A percentile compares a stretch with the other conserved stretches of the same genome.
Conservation (phyloP, 345 rosid genomes). For the Melaleuca quinquenervia region DNA sequence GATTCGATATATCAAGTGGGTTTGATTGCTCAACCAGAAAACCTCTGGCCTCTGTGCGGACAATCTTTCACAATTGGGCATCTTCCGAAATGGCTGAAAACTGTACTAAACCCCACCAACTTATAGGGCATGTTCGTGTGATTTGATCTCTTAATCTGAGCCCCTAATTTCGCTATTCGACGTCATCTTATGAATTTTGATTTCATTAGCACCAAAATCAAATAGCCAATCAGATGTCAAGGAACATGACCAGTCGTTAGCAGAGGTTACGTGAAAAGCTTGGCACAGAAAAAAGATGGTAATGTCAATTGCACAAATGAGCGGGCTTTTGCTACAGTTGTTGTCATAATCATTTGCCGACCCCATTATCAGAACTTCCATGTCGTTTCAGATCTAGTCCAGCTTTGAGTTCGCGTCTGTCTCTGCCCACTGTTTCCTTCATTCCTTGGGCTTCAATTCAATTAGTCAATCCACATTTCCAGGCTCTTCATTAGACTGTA, state of each 20-base stretch:
- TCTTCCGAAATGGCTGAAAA: not conserved
- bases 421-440: not conserved
- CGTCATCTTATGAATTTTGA: not conserved
- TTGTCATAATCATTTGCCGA: not conserved
- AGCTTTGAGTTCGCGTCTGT: not conserved
- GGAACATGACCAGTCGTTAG: not conserved
- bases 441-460: not conserved
- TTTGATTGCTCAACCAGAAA: not conserved
- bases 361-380: not conserved
- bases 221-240: not conserved
- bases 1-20: not conserved
- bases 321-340: not conserved
- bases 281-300: not conserved
- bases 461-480: not conserved
- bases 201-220: not conserved
- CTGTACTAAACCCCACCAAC: not conserved
- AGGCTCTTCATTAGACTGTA: not conserved
- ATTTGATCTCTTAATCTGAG: not conserved
- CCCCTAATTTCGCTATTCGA: not conserved
- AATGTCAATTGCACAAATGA: not conserved
- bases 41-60: not conserved
- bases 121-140: not conserved
- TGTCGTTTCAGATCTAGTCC: not conserved
- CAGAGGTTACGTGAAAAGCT: not conserved
- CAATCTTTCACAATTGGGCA: not conserved